phyloP scores from a whole-genome alignment of 2,329 filamentous ascomycete species.

The Atkinsonella hypoxylon region DNA sequence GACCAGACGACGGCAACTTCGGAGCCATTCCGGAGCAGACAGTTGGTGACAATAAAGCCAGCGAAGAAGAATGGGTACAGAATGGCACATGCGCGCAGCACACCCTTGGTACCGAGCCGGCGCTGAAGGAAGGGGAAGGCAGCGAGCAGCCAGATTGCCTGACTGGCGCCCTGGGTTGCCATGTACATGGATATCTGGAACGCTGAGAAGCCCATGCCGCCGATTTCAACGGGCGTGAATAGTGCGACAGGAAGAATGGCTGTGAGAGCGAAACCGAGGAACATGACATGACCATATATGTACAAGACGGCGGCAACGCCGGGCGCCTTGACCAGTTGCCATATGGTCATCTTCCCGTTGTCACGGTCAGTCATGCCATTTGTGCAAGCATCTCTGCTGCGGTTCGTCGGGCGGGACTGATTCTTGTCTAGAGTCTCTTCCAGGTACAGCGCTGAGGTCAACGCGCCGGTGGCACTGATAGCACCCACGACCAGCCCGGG shows the following conservation, averaged over 20 bases:
- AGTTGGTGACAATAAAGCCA: constrained; percentile 44
- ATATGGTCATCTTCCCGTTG: constrained; percentile 11
- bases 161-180: constrained; percentile 49
- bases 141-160: constrained; percentile 60
- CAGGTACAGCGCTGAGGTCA: constrained; percentile 42
- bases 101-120: constrained; percentile 51
- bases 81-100: constrained; percentile 43
- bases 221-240: constrained; percentile 48
- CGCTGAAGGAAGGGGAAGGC: constrained; percentile 57
- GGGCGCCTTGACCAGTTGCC: constrained; percentile 43
- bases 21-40: constrained; percentile 26
- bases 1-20: constrained; percentile 31
- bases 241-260: constrained; percentile 58
- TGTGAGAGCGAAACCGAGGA: constrained; percentile 61
- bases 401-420: neutral
- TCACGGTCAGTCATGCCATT: neutral
- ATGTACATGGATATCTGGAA: constrained; percentile 56
- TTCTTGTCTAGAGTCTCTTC: constrained; percentile 45
- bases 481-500: constrained; percentile 40
- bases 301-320: constrained; percentile 55
- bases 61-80: constrained; percentile 54
- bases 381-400: neutral
- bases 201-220: constrained; percentile 53
- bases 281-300: constrained; percentile 52
- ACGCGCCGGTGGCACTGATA: constrained; percentile 44